A percentile compares a stretch with the other conserved stretches of the same genome.
These are phyloP conservation scores for Pholiota microspora DNA, from an alignment of 768 basidiomycete genomes.

Conservation along the genomic window DNA sequence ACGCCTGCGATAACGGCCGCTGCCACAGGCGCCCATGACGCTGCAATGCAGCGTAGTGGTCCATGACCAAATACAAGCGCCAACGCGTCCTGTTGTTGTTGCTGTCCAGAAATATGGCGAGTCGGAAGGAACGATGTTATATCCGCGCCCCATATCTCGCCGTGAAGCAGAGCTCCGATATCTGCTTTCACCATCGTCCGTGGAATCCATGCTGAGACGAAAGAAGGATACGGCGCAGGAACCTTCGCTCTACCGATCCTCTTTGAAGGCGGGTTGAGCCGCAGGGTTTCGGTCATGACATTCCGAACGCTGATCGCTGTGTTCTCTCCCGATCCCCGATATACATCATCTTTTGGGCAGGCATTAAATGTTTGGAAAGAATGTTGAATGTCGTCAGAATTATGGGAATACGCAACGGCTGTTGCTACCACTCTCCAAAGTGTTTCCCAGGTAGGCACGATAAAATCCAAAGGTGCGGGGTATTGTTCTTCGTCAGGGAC, in stretches of 20 bases:
- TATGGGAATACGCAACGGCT: slow-evolving; percentile 35
- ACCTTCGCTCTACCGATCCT: slow-evolving; percentile 37
- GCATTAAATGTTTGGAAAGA: slow-evolving; percentile 36
- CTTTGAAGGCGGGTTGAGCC: slow-evolving; percentile 50
- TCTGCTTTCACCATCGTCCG: slow-evolving; percentile 29
- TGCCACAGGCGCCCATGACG: slow-evolving; percentile 49
- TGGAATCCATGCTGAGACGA: slow-evolving; percentile 1
- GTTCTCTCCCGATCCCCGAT: slow-evolving; percentile 16
- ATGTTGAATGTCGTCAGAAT: slow-evolving; percentile 19
- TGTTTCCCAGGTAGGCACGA: slow-evolving; percentile 62
- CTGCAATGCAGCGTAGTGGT: slow-evolving; percentile 44
- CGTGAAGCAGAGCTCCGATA: slow-evolving; percentile 31
- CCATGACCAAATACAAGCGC: slow-evolving; percentile 50
- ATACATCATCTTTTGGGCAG: slow-evolving; percentile 27
- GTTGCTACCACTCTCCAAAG: slow-evolving; percentile 60
- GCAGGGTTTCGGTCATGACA: slow-evolving; percentile 43
- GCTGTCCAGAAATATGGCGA: slow-evolving; percentile 29
- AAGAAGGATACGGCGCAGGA: slow-evolving; percentile 6
- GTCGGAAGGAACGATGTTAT: slow-evolving; percentile 42
- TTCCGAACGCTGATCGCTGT: slow-evolving; percentile 21
- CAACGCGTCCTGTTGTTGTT: slow-evolving; percentile 16
- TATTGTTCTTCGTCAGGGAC: slow-evolving; percentile 32
- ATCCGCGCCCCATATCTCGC: slow-evolving; percentile 36
- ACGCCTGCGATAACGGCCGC: slow-evolving; percentile 46
- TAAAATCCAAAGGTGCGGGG: slow-evolving; percentile 44